Conservation (phyloP, 805 yeast species). For the Teunomyces atbi region DNA sequence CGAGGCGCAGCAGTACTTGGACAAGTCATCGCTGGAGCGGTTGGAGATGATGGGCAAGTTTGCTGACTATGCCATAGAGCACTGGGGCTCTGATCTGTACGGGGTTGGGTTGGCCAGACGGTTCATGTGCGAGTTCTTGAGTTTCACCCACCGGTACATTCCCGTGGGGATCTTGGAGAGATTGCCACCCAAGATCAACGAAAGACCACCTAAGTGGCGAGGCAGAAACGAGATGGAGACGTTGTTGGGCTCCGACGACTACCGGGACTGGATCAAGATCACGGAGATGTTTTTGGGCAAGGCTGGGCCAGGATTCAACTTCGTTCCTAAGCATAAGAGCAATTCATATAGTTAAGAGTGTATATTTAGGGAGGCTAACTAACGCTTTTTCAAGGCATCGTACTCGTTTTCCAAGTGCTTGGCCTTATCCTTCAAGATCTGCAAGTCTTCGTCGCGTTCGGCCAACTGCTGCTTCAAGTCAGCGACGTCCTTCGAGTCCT, state of each 20-base stretch:
- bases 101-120: slow-evolving; percentile 88
- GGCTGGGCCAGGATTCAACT: slow-evolving; percentile 68
- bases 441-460: slow-evolving; percentile 64
- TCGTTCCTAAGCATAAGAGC: slow-evolving; percentile 93
- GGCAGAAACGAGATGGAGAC: slow-evolving; percentile 95
- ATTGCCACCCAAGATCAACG: slow-evolving; percentile 84
- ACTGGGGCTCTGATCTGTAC: slow-evolving; percentile 97
- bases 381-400: slow-evolving; percentile 25
- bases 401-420: slow-evolving; percentile 63
- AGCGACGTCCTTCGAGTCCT: slow-evolving; percentile 37
- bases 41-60: slow-evolving; percentile 69
- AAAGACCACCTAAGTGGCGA: slow-evolving; percentile 90
- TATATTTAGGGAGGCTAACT: neutral
- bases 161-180: slow-evolving; percentile 92
- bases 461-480: slow-evolving; percentile 46
- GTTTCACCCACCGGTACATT: slow-evolving; percentile 90
- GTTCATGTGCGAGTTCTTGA: slow-evolving; percentile 88
- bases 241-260: slow-evolving; percentile 77
- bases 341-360: slow-evolving; percentile 56
- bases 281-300: slow-evolving; percentile 95
- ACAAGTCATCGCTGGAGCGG: slow-evolving; percentile 87
- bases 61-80: slow-evolving; percentile 81
- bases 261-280: slow-evolving; percentile 92
- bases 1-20: slow-evolving; percentile 83
- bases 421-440: slow-evolving; percentile 71